phyloP scores from a whole-genome alignment of 1,284 basidiomycete genomes.

The Termitomyces sp. region DNA sequence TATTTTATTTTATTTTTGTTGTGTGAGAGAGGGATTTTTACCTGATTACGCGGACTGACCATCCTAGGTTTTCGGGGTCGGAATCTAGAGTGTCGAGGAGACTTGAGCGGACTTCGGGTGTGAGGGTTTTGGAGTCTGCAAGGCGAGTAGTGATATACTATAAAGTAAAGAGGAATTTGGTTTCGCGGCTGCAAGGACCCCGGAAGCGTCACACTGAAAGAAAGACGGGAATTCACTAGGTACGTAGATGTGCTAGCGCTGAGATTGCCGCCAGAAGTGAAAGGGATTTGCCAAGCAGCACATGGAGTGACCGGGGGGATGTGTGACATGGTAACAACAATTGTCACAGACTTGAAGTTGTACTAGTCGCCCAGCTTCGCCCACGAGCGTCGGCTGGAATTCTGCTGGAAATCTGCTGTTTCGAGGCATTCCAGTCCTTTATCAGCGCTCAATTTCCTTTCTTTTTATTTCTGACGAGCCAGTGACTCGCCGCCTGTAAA shows the following conservation, averaged over 20 bases:
- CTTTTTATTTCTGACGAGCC: constrained; percentile 14
- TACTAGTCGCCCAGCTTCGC: too few species aligned
- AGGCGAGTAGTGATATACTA: too few species aligned
- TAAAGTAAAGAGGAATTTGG: too few species aligned
- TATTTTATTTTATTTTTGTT: too few species aligned
- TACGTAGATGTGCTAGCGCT: too few species aligned
- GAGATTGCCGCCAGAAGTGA: too few species aligned
- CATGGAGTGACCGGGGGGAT: constrained; percentile 2
- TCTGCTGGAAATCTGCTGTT: constrained; percentile 11
- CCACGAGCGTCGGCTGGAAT: constrained; percentile 3
- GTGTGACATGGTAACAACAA: constrained; percentile 11
- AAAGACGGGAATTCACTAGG: too few species aligned
- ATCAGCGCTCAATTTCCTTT: not conserved
- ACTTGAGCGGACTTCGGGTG: constrained; percentile 62
- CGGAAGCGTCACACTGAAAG: too few species aligned
- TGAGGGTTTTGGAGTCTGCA: constrained; percentile 89
- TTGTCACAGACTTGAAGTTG: constrained; percentile 6
- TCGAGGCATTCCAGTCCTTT: constrained; percentile 10
- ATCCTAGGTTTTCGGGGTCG: constrained; percentile 66
- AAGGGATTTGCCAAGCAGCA: too few species aligned
- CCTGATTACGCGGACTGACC: constrained; percentile 82
- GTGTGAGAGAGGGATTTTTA: constrained; percentile 23
- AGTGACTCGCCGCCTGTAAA: constrained; percentile 21
- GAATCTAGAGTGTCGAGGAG: constrained; percentile 61
- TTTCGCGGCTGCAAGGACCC: too few species aligned